Percentiles rank a stretch among this genome's conserved stretches.
Evolutionary conservation across 106 monocot genomes (phyloP).

Genomic region (Dendrobium huoshanense): DNA sequence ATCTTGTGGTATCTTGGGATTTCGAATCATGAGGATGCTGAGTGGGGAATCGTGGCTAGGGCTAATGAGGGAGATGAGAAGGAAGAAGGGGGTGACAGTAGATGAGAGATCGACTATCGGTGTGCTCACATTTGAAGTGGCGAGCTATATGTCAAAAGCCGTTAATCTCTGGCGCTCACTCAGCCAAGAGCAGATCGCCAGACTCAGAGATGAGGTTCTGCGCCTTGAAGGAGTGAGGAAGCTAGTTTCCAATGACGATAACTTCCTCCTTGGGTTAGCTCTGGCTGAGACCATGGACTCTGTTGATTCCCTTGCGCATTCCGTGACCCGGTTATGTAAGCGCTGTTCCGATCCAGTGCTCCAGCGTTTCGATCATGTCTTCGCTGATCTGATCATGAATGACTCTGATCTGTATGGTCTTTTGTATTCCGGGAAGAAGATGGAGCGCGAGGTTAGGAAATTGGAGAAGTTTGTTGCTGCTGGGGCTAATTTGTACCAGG

Average conservation of each 20-base stretch:
- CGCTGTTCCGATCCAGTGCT: slow-evolving; percentile 48
- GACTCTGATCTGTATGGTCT: slow-evolving; percentile 20
- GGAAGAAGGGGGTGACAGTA: background rate
- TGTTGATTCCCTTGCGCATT: slow-evolving; percentile 25
- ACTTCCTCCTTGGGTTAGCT: slow-evolving; percentile 42
- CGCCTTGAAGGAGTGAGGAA: slow-evolving; percentile 45
- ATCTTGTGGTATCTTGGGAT: background rate
- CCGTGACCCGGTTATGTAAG: slow-evolving; percentile 34
- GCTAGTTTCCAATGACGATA: slow-evolving; percentile 59
- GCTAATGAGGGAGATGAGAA: background rate
- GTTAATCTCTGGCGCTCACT: slow-evolving; percentile 61
- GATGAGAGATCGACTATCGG: slow-evolving; percentile 18
- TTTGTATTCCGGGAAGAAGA: slow-evolving; percentile 27
- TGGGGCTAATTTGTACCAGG: slow-evolving; percentile 42
- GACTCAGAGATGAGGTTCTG: slow-evolving; percentile 28
- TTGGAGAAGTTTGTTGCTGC: slow-evolving; percentile 54
- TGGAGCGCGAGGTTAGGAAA: slow-evolving; percentile 45
- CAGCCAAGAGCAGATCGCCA: slow-evolving; percentile 21
- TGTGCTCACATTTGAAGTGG: slow-evolving; percentile 60
- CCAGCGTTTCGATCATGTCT: slow-evolving; percentile 29
- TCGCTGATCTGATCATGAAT: slow-evolving; percentile 27
- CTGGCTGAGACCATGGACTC: slow-evolving; percentile 50
- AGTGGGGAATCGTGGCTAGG: slow-evolving; percentile 13
- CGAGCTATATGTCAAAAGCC: slow-evolving; percentile 41
- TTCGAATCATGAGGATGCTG: background rate